Evolutionary conservation across 352 stramenopile species (phyloP), one percentile per base, ranked within the genome.

Genomic region (Phytophthora megakarya): DNA sequence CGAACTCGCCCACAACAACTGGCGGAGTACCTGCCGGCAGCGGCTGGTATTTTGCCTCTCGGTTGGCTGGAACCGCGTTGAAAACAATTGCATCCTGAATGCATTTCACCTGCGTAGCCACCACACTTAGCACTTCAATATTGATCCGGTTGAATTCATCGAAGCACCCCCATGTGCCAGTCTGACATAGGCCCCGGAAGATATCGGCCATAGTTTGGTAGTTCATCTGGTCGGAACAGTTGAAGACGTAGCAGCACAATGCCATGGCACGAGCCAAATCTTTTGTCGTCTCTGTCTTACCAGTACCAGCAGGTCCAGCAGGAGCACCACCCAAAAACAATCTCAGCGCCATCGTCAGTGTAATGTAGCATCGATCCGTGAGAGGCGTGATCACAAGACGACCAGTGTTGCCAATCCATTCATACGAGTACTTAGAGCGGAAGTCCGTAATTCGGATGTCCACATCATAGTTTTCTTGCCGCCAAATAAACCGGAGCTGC

Each of bases 401-500:
- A 30, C 94, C 92, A 9, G 85, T 94, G 62, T 96, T 96, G 11
- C 88, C 88, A 42, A 95, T 93, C 84, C 84, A 94, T 54, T 96
- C 88, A 67, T 96, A 96, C 43, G 84, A 95, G 47, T 96, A 96
- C 52, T 98, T 98, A 61, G 90, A 98, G 0, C 89, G 81, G 62
- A 98, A 98, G 70, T 98, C 96, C 11, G 91, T 98, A 70, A 99
- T 99, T 15, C 93, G 92, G 33, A 98, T 98, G 59, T 98, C 96
- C 0, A 99, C 96, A 64, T 98, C 96, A 58, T 96, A 92, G 54
- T 93, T 97, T 59, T 95, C 86, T 45, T 97, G 92, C n/a, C 95
- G 82, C 85, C 90, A 96, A 38, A 93, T 96, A 51, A 95, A 95
- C 2, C 88, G 88, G 5, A 96, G 54, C 32, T 96, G 88, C 51